phyloP scores from a whole-genome alignment of 2,329 filamentous ascomycete species.

The Cladosporium sp. region DNA sequence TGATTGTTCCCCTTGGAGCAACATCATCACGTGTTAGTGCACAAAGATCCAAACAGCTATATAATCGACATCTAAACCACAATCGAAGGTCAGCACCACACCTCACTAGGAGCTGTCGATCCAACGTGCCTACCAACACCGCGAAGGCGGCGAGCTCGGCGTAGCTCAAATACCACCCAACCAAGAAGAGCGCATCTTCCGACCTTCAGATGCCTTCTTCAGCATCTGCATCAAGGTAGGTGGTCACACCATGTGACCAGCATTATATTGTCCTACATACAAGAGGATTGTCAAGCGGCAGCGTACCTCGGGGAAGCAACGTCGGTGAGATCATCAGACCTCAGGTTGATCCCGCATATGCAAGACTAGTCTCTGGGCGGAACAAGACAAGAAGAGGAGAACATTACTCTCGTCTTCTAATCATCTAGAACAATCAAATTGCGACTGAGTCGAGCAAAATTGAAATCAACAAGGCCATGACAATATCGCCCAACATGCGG shows the following conservation, averaged over 20 bases:
- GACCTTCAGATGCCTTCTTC: no score
- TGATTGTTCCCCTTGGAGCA: no score
- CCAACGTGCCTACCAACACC: no score
- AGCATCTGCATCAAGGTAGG: not conserved
- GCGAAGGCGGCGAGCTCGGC: no score
- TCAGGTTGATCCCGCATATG: not conserved
- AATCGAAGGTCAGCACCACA: no score
- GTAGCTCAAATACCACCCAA: no score
- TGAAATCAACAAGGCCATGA: not conserved
- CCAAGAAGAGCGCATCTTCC: no score
- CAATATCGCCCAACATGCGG: not conserved
- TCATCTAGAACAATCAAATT: not conserved
- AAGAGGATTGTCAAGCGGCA: not conserved
- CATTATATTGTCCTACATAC: not conserved
- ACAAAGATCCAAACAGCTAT: no score
- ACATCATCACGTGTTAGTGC: no score
- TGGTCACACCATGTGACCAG: not conserved
- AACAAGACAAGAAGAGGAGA: slow-evolving; percentile 5
- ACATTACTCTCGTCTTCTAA: not conserved
- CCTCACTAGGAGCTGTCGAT: no score
- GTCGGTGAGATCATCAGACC: slow-evolving; percentile 8
- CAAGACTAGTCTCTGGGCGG: not conserved
- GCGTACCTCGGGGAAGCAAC: not conserved
- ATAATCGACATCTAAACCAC: no score
- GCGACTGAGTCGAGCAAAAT: not conserved